These are phyloP conservation scores for Plantago lanceolata DNA, from an alignment of 305 asterid genomes.

Conservation along the genomic window DNA sequence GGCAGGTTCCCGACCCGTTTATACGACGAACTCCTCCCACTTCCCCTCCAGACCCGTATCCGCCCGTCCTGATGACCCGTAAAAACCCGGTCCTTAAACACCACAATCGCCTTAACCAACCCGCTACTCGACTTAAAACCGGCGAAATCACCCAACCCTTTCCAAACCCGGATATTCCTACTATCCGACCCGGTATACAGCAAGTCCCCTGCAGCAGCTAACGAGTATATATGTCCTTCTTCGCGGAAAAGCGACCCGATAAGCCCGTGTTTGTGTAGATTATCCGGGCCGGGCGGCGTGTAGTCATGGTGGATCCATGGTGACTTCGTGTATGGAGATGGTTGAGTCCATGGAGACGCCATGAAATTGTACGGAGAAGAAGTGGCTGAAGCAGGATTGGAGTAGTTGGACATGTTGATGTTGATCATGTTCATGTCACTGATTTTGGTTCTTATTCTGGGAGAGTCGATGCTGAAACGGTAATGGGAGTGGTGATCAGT, in stretches of 20 bases:
- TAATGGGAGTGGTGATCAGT: conserved; percentile 11
- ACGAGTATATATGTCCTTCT: conserved; percentile 74
- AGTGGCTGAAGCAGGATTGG: conserved; percentile 33
- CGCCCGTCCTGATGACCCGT: conserved; percentile 93
- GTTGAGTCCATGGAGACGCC: conserved; percentile 72
- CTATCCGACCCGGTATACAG: conserved; percentile 87
- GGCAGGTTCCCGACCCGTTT: conserved; percentile 68
- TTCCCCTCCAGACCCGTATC: conserved; percentile 69
- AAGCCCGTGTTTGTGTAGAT: conserved; percentile 23
- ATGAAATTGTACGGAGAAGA: conserved; percentile 44
- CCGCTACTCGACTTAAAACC: conserved; percentile 84
- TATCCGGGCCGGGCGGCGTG: conserved; percentile 15
- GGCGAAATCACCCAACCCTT: conserved; percentile 50
- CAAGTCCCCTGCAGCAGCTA: conserved; percentile 58
- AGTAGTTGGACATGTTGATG: conserved; percentile 17
- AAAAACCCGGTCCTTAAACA: conserved; percentile 47
- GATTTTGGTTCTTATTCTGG: too few species aligned
- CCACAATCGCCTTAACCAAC: conserved; percentile 73
- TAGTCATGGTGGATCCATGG: conserved; percentile 53
- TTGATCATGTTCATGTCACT: conserved; percentile 1
- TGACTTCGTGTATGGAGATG: conserved; percentile 59
- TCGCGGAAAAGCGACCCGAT: conserved; percentile 66
- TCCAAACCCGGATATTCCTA: conserved; percentile 79
- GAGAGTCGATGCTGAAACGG: conserved; percentile 38
- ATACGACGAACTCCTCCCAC: conserved; percentile 26